Evolutionary conservation across 164 flowering plant genomes (phyloP).

Genomic region (Aristolochia fimbriata): DNA sequence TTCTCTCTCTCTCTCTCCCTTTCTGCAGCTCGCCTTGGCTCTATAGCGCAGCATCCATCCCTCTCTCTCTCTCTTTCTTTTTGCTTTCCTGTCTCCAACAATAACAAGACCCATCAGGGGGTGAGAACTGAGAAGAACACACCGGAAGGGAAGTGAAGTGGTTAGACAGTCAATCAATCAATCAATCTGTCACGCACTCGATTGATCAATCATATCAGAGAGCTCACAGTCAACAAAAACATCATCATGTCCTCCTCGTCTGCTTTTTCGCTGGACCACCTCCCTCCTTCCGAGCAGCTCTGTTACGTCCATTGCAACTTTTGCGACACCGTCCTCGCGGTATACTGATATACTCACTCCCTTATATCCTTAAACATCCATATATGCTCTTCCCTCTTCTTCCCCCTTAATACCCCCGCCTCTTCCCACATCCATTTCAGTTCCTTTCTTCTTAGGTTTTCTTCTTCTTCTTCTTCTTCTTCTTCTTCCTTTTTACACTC

Average conservation of each 20-base stretch:
- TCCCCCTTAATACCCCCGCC: too few species aligned
- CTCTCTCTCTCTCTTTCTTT: slow-evolving; percentile 9
- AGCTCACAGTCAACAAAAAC: slow-evolving; percentile 15
- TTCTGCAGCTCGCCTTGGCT: background rate
- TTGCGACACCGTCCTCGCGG: slow-evolving; percentile 91
- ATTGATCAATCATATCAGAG: slow-evolving; percentile 6
- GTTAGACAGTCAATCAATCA: slow-evolving; percentile 24
- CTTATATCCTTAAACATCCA: too few species aligned
- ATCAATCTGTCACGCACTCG: slow-evolving; percentile 9
- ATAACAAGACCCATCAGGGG: slow-evolving; percentile 7
- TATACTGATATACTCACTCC: slow-evolving; percentile 16
- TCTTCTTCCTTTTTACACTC: too few species aligned
- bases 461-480: too few species aligned
- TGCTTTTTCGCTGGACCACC: slow-evolving; percentile 67
- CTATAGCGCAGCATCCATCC: background rate
- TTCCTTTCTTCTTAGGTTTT: background rate
- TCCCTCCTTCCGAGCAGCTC: slow-evolving; percentile 79
- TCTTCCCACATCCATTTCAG: too few species aligned
- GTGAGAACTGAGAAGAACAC: too few species aligned
- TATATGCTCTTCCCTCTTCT: background rate
- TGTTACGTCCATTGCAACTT: slow-evolving; percentile 91
- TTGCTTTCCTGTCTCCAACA: slow-evolving; percentile 6
- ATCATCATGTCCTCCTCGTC: slow-evolving; percentile 61
- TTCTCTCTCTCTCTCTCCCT: too few species aligned
- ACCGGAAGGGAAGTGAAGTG: slow-evolving; percentile 25